Base-by-base conservation (phyloP, 75 land plant genomes). In the Picea sitchensis region DNA sequence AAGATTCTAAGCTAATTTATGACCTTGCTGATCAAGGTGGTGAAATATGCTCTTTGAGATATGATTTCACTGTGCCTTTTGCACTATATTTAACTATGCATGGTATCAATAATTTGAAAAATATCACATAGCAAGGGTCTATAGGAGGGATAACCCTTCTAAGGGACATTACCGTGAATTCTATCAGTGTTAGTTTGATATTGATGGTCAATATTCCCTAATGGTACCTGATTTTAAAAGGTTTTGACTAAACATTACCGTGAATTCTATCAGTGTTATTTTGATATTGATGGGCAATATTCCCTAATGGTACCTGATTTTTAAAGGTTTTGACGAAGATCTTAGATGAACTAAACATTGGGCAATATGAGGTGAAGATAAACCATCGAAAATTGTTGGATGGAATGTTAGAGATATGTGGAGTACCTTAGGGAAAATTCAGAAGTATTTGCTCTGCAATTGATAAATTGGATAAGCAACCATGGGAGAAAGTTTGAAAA, bases 1-100 rank as follows among this genome's bases (percentile, higher is more conserved):
- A 95, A 79, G 98, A 95, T 81, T 91, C 95, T 21, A 95, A 95
- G 77, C 81, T 95, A 78, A 90, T 95, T 30, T 95, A 89, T 86
- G 95, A 95, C 82, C 95, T 95, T 78, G 98, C 93, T 73, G 98
- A 95, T 77, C 98, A 95, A 95, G 98, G 98, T 83, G 98, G 98
- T 56, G 95, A 95, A 79, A 82, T 95, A 36, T 92, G 91, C 78
- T 92, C 95, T 12, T 67, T 95, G 65, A 86, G 98, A 2, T 95
- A 95, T 88, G 98, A 95, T 74, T 79, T 95, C 38, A 95, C 95
- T 9, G 98, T 95, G 32, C 98, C 98, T 44, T 92, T 95, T 88
- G 95, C 98, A 30, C 83, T 95, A 21, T 95, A 85, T 77, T 77
- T 95, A 65, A 95, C 98, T 17, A 91, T 91, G 90, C 88, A 95